Evolutionary conservation across 148 eudicot species (phyloP).

Genomic region (Mesembryanthemum crystallinum): DNA sequence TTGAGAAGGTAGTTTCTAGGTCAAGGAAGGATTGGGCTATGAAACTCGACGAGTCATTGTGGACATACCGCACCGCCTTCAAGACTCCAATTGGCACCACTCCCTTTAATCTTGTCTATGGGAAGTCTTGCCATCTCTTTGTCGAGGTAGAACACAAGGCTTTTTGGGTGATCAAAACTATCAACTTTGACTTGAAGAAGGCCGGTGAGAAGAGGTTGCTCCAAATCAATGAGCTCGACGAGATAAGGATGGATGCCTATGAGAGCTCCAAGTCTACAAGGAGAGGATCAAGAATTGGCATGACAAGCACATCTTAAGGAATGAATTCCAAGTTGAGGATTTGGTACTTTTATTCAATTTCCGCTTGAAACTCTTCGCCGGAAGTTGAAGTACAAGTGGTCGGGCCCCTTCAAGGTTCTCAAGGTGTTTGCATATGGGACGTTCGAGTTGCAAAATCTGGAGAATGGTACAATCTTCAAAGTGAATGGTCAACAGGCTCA

Average conservation of each 20-base stretch:
- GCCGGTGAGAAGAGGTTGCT: neutral
- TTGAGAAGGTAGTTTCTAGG: neutral
- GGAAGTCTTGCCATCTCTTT: neutral
- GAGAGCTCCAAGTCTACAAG: slow-evolving; percentile 13
- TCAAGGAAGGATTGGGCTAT: slow-evolving; percentile 9
- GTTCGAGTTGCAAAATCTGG: neutral
- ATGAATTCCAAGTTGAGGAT: neutral
- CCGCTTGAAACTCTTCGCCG: neutral
- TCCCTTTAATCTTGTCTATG: neutral
- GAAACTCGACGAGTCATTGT: slow-evolving; percentile 4
- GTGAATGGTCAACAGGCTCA: neutral
- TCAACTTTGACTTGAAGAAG: neutral
- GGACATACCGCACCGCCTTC: slow-evolving; percentile 14
- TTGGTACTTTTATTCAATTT: slow-evolving; percentile 2
- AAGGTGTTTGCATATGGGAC: neutral
- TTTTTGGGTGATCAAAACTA: neutral
- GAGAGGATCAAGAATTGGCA: slow-evolving; percentile 15
- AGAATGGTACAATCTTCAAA: neutral
- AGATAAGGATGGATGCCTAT: slow-evolving; percentile 2
- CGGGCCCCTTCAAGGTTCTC: neutral
- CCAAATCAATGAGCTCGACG: slow-evolving; percentile 18
- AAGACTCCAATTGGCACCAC: slow-evolving; percentile 8
- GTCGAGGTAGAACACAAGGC: slow-evolving; percentile 15
- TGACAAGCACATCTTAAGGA: neutral
- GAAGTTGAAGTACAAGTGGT: slow-evolving; percentile 4